Base-by-base conservation (phyloP, 2,329 filamentous ascomycete species). In the Laburnicola sp. region DNA sequence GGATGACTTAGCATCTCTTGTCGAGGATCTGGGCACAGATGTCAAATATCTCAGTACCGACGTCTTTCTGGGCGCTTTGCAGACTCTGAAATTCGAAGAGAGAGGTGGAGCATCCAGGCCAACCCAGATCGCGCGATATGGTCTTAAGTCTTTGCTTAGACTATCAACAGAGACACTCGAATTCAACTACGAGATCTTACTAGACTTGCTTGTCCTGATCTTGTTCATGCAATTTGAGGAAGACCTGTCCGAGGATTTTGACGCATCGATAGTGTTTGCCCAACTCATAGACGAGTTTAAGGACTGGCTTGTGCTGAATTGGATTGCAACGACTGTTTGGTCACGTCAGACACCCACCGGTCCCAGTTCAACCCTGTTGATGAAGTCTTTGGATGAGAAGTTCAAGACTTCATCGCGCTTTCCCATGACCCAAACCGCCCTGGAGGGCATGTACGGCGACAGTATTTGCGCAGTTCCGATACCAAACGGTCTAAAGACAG, bases 201-300 rank as follows among this genome's bases (percentile, higher is more conserved):
- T 95, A 56, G 91, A 93, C 65, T 83, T 97, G 51, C 77, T 97
- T 2, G 81, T 94, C 2, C 80, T 99, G 5, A 79, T 96, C 11
- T 82, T 94, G 7, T 91, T 97, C 70, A 87, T 97, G 80, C 88
- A 94, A 69, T 86, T 86, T 34, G 83, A 86, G 58, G 85, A 87
- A 36, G 85, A 90, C 35, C 83, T 88, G 11, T 83, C 83, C 2
- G 76, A 80, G 3, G 83, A 93, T 31, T 93, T 88, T 73, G 75
- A 84, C 63, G 80, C 69, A 5, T 60, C 63, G 4, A 63, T 83
- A 40, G 79, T 97, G 4, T 78, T 94, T 30, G 76, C 79, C n/a
- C 81, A 87, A 49, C 79, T 99, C 16, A 83, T 72, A 5, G 57
- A 57, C 34, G 60, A 66, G 26, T 68, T 74, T 47, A 69, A 72